Conservation (phyloP, 2,329 filamentous ascomycete genomes). For the Aureobasidium subglaciale region DNA sequence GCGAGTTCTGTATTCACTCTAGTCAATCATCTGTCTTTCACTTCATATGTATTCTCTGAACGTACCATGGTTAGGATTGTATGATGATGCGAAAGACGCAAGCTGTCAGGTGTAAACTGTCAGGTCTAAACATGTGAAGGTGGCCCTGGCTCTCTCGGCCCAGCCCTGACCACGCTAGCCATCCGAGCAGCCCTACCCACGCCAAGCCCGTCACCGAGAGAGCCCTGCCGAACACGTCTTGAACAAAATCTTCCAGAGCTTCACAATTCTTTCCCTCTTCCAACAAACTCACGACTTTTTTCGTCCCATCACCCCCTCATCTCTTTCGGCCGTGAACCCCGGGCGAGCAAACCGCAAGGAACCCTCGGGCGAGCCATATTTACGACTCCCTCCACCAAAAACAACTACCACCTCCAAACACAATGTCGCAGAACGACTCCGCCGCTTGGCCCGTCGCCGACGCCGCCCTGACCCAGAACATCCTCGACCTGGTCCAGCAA, state of each 20-base stretch:
- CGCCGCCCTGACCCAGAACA: slow-evolving; percentile 43
- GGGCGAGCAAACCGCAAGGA: slow-evolving; percentile 15
- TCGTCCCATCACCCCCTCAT: neutral
- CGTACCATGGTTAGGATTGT: neutral
- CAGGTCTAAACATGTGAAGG: slow-evolving; percentile 4
- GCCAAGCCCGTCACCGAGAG: too few species aligned
- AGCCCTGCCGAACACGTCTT: neutral
- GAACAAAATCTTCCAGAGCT: neutral
- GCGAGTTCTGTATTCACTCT: slow-evolving; percentile 29
- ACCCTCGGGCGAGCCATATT: slow-evolving; percentile 14
- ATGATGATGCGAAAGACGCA: too few species aligned
- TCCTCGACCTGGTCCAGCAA: slow-evolving; percentile 57
- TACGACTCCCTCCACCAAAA: neutral
- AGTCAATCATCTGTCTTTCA: neutral
- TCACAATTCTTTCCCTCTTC: neutral
- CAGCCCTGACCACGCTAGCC: neutral
- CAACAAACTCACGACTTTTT: neutral
- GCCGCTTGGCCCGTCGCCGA: slow-evolving; percentile 31
- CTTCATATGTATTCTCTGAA: too few species aligned
- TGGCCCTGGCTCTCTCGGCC: neutral
- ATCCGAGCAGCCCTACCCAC: too few species aligned
- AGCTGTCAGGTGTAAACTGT: neutral
- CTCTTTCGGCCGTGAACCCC: slow-evolving; percentile 12
- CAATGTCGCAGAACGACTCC: slow-evolving; percentile 18
- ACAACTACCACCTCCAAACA: neutral